These are phyloP conservation scores for Sarocladium brachiariae DNA, from an alignment of 2,329 filamentous ascomycete species.

Conservation along the genomic window DNA sequence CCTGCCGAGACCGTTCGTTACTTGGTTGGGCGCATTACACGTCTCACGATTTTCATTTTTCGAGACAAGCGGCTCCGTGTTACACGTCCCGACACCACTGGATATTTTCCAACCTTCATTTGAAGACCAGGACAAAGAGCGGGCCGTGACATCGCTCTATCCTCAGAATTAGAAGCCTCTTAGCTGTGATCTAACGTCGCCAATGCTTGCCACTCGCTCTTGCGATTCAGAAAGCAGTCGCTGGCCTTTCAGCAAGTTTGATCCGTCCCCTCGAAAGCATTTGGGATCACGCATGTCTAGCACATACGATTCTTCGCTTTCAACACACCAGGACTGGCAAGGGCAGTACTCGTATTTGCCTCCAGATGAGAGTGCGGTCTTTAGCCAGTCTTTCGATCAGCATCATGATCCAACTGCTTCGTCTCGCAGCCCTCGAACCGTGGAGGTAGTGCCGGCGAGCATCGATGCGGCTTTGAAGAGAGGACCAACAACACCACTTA, in stretches of 20 bases:
- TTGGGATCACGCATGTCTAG: conserved; percentile 51
- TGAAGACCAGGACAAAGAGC: background rate
- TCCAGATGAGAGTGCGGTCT: conserved; percentile 36
- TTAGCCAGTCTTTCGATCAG: conserved; percentile 38
- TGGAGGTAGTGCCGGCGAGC: background rate
- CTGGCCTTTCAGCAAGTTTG: conserved; percentile 49
- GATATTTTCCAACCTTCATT: background rate
- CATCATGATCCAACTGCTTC: conserved; percentile 21
- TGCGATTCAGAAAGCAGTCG: conserved; percentile 46
- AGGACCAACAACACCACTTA: background rate
- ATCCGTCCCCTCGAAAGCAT: conserved; percentile 37
- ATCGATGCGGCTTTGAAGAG: conserved; percentile 5
- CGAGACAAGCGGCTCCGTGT: background rate
- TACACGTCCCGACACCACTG: background rate
- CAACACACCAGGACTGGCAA: conserved; percentile 51
- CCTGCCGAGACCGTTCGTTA: background rate
- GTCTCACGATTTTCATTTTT: background rate
- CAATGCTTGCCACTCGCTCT: conserved; percentile 51
- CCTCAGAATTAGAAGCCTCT: background rate
- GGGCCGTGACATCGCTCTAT: background rate
- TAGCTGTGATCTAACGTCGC: background rate
- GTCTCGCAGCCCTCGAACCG: conserved; percentile 28
- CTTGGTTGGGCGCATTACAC: background rate
- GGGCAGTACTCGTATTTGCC: conserved; percentile 46
- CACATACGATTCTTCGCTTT: conserved; percentile 43